Evolutionary conservation across 805 yeast species (phyloP), one percentile per base, ranked within the genome.

Genomic region (Scheffersomyces lignosus): DNA sequence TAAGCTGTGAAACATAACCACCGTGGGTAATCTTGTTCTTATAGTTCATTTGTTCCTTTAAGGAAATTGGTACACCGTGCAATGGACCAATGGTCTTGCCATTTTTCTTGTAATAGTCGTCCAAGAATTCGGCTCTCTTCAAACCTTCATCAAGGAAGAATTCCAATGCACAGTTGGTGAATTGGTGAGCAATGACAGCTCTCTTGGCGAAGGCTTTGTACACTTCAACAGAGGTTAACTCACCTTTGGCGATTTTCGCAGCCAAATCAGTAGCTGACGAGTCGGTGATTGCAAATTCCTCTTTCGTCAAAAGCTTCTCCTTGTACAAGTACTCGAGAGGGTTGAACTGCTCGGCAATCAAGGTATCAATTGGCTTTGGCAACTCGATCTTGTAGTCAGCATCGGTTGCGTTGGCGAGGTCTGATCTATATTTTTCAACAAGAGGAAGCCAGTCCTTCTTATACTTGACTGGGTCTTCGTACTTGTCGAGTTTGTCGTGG

Each of bases 31-130:
- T 68, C 42, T 66, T 74, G 18, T 75, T 82, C 37, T 64, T 69
- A 49, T 66, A 73, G 39, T 71, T 67, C 54, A 78, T 72, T 52
- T 81, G 87, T 52, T 83, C 88, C 50, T 81, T 81, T 36, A 81
- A 63, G 0, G 84, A 78, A 22, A 81, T 61, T 2, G 87, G 88
- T 20, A 81, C 58, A 2, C 88, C 88, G 47, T 81, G 87, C 31
- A 81, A 66, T 2, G 84, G 81, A 18, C 87, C 87, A 24, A 75
- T 51, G 2, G 71, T 56, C 39, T 72, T 60, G n/a, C 80, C 80
- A 35, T 75, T 66, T 33, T 66, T 64, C 36, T 53, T 56, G 38
- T 46, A 76, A 49, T 73, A 70, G 16, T 66, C 73, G 51, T 83
- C 90, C 41, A 80, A 63, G 35, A 54, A 64, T 47, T 70, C 56